Conservation (phyloP, 495 filamentous ascomycete species). For the Penicillium verhagenii region DNA sequence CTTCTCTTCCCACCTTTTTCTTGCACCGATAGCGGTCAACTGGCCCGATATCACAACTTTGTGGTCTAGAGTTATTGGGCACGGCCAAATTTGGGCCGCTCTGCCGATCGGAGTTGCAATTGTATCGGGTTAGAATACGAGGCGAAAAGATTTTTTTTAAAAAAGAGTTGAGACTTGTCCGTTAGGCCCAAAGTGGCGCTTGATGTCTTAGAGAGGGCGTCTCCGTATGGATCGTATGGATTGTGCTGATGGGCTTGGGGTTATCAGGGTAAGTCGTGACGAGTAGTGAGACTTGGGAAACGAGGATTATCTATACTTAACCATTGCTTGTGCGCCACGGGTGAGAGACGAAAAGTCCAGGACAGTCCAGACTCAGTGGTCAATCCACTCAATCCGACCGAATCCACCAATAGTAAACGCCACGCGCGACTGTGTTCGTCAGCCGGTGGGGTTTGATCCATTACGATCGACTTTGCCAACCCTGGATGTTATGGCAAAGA, state of each 20-base stretch:
- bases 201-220: not conserved
- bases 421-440: constrained; percentile 21
- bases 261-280: not conserved
- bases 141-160: too few relatives aligned
- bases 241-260: not conserved
- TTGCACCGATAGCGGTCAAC: not conserved
- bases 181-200: too few relatives aligned
- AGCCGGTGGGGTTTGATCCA: constrained; percentile 27
- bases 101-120: not conserved
- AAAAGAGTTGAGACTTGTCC: too few relatives aligned
- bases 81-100: not conserved
- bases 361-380: constrained; percentile 10
- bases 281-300: not conserved
- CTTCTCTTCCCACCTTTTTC: too few relatives aligned
- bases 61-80: not conserved
- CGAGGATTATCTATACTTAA: not conserved
- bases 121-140: not conserved
- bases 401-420: constrained; percentile 17
- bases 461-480: constrained; percentile 26
- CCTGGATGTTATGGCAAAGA: constrained; percentile 15
- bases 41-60: not conserved
- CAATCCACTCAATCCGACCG: constrained; percentile 24
- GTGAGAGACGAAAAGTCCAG: not conserved
- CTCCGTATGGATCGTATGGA: not conserved
- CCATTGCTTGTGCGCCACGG: constrained; percentile 1